Evolutionary conservation across 371 early-diverging fungal species (phyloP).

Genomic region (Saksenaea oblongispora): DNA sequence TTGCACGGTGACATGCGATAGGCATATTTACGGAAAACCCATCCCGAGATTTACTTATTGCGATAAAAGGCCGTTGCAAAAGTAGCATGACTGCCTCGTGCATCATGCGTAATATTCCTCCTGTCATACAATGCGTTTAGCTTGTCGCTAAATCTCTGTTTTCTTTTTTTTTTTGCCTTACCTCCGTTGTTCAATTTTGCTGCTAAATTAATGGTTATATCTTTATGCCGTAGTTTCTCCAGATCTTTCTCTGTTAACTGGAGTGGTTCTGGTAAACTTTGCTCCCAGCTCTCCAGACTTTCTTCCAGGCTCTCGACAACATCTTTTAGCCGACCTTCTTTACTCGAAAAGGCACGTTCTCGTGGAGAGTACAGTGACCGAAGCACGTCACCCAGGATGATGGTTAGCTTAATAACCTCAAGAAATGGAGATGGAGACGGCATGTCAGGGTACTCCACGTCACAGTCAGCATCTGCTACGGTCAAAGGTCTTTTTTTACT

Average conservation of each 20-base stretch:
- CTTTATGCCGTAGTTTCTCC: conserved; percentile 13
- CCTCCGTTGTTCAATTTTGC: conserved; percentile 36
- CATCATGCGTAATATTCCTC: conserved; percentile 25
- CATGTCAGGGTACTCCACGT: conserved; percentile 31
- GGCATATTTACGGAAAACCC: conserved; percentile 16
- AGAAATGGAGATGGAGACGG: conserved; percentile 12
- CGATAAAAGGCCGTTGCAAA: conserved; percentile 26
- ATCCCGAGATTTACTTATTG: conserved; percentile 7
- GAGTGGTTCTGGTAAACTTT: conserved; percentile 21
- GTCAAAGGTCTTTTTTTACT: conserved; percentile 29
- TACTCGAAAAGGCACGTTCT: conserved; percentile 24
- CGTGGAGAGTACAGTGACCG: conserved; percentile 37
- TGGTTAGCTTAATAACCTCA: conserved; percentile 26
- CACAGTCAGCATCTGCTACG: conserved; percentile 47
- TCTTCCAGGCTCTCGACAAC: conserved; percentile 23
- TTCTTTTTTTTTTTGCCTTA: conserved; percentile 7
- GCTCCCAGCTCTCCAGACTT: conserved; percentile 31
- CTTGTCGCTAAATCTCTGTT: not conserved
- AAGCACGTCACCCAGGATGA: conserved; percentile 38
- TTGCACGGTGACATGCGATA: conserved; percentile 18
- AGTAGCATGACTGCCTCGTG: conserved; percentile 26
- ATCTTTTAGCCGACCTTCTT: conserved; percentile 21
- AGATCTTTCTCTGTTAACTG: conserved; percentile 19
- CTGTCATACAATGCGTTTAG: conserved; percentile 7
- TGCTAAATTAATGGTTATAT: conserved; percentile 12